Conservation (phyloP, 2,329 filamentous ascomycete genomes). For the Talaromyces rugulosus region DNA sequence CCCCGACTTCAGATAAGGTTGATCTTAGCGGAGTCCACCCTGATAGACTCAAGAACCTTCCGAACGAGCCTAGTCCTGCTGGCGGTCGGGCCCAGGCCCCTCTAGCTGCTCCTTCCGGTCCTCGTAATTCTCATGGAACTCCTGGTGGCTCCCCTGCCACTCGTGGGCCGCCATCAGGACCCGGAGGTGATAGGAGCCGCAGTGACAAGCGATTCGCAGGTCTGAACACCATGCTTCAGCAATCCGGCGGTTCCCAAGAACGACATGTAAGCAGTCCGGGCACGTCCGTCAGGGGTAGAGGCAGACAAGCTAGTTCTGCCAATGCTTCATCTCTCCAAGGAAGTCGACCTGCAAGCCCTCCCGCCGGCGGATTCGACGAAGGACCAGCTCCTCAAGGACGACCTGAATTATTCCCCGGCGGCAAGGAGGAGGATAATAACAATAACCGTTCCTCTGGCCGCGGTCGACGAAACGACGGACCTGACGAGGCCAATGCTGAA, state of each 20-base stretch:
- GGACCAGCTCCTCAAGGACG: constrained; percentile 20
- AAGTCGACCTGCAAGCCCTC: constrained; percentile 28
- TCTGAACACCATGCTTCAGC: constrained; percentile 46
- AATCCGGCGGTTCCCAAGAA: constrained; percentile 33
- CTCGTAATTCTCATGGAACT: constrained; percentile 33
- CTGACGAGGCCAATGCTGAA: constrained; percentile 33
- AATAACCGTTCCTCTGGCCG: constrained; percentile 21
- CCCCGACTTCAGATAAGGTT: constrained; percentile 27
- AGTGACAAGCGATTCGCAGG: constrained; percentile 45
- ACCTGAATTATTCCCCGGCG: constrained; percentile 30
- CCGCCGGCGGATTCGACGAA: constrained; percentile 22
- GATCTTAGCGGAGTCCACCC: constrained; percentile 50
- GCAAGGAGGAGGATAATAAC: constrained; percentile 21
- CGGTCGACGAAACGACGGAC: constrained; percentile 29
- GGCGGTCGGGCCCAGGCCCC: constrained; percentile 20
- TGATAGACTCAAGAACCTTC: constrained; percentile 46
- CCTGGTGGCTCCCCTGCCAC: constrained; percentile 1
- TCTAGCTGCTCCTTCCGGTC: constrained; percentile 36
- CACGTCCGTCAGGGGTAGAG: constrained; percentile 37
- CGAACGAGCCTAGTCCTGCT: constrained; percentile 18
- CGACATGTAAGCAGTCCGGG: constrained; percentile 23
- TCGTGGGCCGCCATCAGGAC: constrained; percentile 29
- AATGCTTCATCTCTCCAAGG: constrained; percentile 29
- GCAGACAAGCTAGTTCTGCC: constrained; percentile 30
- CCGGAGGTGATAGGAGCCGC: constrained; percentile 36